phyloP scores from a whole-genome alignment of 805 yeast species.

The Ogataea allantospora region DNA sequence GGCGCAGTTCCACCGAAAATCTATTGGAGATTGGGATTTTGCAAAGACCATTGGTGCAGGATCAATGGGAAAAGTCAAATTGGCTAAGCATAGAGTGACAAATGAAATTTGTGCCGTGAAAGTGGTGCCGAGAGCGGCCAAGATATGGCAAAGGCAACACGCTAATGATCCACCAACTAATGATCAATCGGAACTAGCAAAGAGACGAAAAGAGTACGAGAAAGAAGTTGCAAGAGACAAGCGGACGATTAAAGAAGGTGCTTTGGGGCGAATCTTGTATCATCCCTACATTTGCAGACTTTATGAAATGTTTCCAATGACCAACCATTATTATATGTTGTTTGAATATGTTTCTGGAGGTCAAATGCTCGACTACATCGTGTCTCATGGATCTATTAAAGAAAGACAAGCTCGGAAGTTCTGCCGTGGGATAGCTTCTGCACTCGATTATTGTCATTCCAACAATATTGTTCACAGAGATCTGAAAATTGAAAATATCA shows the following conservation, averaged over 20 bases:
- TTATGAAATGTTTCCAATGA: conserved; percentile 94
- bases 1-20: conserved; percentile 69
- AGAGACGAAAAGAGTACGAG: conserved; percentile 67
- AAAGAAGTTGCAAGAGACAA: conserved; percentile 87
- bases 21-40: conserved; percentile 97
- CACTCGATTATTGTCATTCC: conserved; percentile 88
- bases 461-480: conserved; percentile 97
- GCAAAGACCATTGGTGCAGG: conserved; percentile 96
- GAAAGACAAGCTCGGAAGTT: conserved; percentile 93
- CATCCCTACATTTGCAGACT: conserved; percentile 92
- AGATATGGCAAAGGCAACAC: conserved; percentile 69
- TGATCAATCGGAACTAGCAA: conserved; percentile 54
- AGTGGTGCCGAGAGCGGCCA: conserved; percentile 87
- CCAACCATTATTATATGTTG: conserved; percentile 93
- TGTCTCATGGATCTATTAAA: conserved; percentile 90
- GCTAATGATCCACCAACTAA: conserved; percentile 64
- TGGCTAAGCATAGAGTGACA: conserved; percentile 82
- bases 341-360: conserved; percentile 98
- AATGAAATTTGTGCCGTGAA: conserved; percentile 87
- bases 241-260: conserved; percentile 93
- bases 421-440: conserved; percentile 91
- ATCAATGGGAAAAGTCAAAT: conserved; percentile 97
- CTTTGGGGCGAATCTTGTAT: conserved; percentile 81
- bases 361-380: conserved; percentile 94
- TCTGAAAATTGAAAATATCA: conserved; percentile 91